A percentile compares a stretch with the other conserved stretches of the same genome.
Evolutionary conservation across 306 rosid genomes (phyloP).

Genomic region (barrel medic (Medicago truncatula)): DNA sequence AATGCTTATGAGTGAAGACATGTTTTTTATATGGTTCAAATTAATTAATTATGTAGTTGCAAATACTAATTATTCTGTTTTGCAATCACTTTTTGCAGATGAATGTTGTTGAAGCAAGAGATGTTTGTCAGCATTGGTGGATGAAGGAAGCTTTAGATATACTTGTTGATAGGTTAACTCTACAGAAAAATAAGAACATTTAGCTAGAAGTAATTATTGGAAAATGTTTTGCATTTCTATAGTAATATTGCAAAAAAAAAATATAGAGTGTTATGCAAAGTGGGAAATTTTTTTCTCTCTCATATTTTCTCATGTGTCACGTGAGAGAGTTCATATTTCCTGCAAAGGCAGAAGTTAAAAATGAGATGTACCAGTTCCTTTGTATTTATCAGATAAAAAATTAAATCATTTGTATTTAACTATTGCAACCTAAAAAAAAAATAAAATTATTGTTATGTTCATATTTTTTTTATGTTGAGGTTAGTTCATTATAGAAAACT

Average conservation of each 20-base stretch:
- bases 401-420: neutral
- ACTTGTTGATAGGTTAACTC: slow-evolving; percentile 63
- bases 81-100: slow-evolving; percentile 49
- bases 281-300: neutral
- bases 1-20: neutral
- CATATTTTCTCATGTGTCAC: neutral
- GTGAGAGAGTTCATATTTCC: neutral
- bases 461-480: too few species aligned
- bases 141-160: slow-evolving; percentile 96
- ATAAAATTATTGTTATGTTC: too few species aligned
- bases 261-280: neutral
- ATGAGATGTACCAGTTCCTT: neutral
- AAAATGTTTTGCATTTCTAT: neutral
- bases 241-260: neutral
- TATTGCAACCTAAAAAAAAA: neutral
- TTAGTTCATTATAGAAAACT: too few species aligned
- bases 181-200: slow-evolving; percentile 33
- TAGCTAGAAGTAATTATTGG: neutral
- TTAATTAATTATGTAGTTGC: neutral
- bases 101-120: slow-evolving; percentile 73
- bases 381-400: neutral
- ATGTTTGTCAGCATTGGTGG: slow-evolving; percentile 95
- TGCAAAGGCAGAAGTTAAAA: neutral
- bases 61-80: neutral
- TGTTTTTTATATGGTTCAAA: neutral